Conservation (phyloP, 129 eudicot genomes). For the Artemisia tridentata region DNA sequence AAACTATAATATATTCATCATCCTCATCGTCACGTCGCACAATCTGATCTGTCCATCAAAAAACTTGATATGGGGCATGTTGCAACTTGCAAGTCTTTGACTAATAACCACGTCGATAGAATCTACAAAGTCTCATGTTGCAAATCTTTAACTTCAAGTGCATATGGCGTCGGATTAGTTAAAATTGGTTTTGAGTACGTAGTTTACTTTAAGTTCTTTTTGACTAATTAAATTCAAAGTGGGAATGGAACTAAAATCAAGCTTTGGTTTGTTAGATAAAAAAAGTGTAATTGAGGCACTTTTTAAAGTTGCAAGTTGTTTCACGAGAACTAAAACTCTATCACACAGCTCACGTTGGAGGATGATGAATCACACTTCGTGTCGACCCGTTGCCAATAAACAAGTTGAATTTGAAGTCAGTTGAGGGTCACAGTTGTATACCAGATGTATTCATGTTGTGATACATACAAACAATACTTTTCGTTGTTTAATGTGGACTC, state of each 20-base stretch:
- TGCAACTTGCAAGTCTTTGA: constrained; percentile 4
- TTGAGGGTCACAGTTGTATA: constrained; percentile 42
- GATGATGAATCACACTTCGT: no score
- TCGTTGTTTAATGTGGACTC: constrained; percentile 34
- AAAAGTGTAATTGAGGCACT: constrained; percentile 12
- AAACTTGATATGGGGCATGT: not conserved
- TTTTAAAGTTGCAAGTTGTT: constrained; percentile 32
- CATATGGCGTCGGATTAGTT: not conserved
- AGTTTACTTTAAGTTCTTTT: not conserved
- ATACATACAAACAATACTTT: not conserved
- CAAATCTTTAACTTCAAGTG: constrained; percentile 11
- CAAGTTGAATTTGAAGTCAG: constrained; percentile 27
- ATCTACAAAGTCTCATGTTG: not conserved
- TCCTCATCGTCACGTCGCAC: not conserved
- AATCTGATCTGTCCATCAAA: constrained; percentile 6
- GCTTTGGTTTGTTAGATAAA: constrained; percentile 18
- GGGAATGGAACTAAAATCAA: constrained; percentile 6
- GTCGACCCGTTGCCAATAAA: no score
- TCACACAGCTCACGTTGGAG: not conserved
- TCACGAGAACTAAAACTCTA: constrained; percentile 22
- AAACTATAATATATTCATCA: not conserved
- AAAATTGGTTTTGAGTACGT: not conserved
- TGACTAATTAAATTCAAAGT: constrained; percentile 10
- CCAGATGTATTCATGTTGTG: not conserved
- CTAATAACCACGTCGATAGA: not conserved